These are phyloP conservation scores for Candida stauntonica DNA, from an alignment of 805 yeast genomes.

Conservation along the genomic window DNA sequence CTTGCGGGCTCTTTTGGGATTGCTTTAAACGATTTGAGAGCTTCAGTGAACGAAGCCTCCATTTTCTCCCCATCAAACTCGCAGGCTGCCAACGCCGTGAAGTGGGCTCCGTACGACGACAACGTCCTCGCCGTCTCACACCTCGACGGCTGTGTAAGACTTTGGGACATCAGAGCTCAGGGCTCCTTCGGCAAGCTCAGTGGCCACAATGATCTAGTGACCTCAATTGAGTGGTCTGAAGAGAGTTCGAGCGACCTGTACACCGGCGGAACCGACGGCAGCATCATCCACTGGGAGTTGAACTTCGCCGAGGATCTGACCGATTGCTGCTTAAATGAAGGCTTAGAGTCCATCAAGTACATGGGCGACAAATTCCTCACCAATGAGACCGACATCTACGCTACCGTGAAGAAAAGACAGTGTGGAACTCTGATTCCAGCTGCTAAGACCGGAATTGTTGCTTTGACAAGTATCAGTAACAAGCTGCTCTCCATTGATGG, in stretches of 20 bases:
- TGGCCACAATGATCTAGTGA: constrained; percentile 54
- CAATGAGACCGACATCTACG: constrained; percentile 28
- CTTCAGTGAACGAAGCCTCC: constrained; percentile 27
- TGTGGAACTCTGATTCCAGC: constrained; percentile 65
- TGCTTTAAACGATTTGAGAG: constrained; percentile 67
- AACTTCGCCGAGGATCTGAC: constrained; percentile 27
- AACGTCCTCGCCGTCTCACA: constrained; percentile 64
- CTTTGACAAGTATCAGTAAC: constrained; percentile 36
- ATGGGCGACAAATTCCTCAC: constrained; percentile 26
- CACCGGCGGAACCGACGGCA: constrained; percentile 62
- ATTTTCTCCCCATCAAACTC: constrained; percentile 39
- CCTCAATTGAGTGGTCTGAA: constrained; percentile 57
- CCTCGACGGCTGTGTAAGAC: constrained; percentile 47
- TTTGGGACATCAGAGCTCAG: constrained; percentile 72
- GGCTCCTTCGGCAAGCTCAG: constrained; percentile 47
- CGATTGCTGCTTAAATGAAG: constrained; percentile 43
- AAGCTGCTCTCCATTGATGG: constrained; percentile 51
- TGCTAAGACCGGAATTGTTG: constrained; percentile 45
- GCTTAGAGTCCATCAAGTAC: constrained; percentile 38
- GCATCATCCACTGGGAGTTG: constrained; percentile 68
- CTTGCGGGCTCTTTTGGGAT: constrained; percentile 71
- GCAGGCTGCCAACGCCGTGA: constrained; percentile 38
- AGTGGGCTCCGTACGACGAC: constrained; percentile 62
- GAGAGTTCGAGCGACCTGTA: constrained; percentile 46
- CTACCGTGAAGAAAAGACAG: constrained; percentile 39